These are phyloP conservation scores for Thermochaetoides thermophila DNA, from an alignment of 495 filamentous ascomycete genomes.

Conservation along the genomic window DNA sequence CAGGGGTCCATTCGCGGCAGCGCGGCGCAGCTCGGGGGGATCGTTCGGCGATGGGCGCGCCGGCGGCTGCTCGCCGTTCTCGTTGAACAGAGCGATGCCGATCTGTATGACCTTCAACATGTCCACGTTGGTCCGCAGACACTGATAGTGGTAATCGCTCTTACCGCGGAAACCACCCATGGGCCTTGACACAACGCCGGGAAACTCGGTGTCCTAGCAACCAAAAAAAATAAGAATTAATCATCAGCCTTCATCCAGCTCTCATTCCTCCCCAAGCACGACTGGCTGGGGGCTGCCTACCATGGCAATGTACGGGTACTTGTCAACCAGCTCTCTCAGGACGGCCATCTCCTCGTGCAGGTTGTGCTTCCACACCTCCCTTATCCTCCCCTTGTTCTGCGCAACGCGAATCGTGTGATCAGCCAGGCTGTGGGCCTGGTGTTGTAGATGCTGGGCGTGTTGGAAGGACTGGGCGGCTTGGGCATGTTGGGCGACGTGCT, in stretches of 20 bases:
- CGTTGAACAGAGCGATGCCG: conserved; percentile 79
- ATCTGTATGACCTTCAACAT: conserved; percentile 94
- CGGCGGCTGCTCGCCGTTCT: conserved; percentile 72
- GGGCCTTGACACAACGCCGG: conserved; percentile 84
- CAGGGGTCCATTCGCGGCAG: conserved; percentile 41
- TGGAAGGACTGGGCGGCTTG: conserved; percentile 13
- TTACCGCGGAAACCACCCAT: conserved; percentile 89
- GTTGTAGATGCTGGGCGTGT: conserved; percentile 30
- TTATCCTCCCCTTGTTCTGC: conserved; percentile 57
- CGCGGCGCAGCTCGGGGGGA: conserved; percentile 32
- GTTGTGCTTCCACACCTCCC: conserved; percentile 90
- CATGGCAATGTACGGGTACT: conserved; percentile 93
- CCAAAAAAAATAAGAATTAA: conserved; percentile 14
- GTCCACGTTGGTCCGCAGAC: conserved; percentile 91
- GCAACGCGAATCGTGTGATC: conserved; percentile 26
- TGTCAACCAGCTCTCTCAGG: conserved; percentile 66
- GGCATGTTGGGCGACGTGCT: conserved; percentile 25
- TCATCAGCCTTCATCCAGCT: too few relatives aligned
- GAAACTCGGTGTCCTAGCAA: conserved; percentile 86
- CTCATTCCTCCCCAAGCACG: too few relatives aligned
- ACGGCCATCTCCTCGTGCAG: conserved; percentile 76
- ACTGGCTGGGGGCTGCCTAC: conserved; percentile 41
- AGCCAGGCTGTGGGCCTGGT: conserved; percentile 33
- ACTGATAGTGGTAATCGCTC: conserved; percentile 97
- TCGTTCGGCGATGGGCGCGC: conserved; percentile 43